phyloP scores from a whole-genome alignment of 2,329 filamentous ascomycete species.

The Emydomyces testavorans region DNA sequence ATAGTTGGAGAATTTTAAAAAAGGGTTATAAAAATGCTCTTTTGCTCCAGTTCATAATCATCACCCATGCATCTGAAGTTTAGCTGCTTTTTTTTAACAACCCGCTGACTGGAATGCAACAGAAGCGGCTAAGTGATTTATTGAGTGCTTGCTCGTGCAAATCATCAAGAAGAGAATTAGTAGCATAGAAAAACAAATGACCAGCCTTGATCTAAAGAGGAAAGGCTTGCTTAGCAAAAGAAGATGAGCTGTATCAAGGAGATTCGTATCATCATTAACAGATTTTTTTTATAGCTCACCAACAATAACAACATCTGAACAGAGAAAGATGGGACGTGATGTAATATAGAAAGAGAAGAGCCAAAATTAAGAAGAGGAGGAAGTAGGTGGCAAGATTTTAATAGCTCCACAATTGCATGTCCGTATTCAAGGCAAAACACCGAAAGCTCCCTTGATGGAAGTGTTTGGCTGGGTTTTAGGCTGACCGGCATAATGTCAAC shows the following conservation, averaged over 20 bases:
- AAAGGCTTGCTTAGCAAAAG: slow-evolving; percentile 6
- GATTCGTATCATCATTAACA: slow-evolving; percentile 11
- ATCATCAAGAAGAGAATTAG: slow-evolving; percentile 9
- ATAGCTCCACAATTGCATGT: too few species aligned
- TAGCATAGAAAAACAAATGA: slow-evolving; percentile 8
- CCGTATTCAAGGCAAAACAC: too few species aligned
- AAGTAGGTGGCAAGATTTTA: background rate
- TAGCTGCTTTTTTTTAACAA: slow-evolving; percentile 7
- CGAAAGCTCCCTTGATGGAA: too few species aligned
- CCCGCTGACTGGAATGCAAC: slow-evolving; percentile 8
- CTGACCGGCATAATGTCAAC: too few species aligned
- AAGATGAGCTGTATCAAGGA: slow-evolving; percentile 4
- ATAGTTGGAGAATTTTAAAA: background rate
- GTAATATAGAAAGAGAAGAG: background rate
- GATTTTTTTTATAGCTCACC: slow-evolving; percentile 7
- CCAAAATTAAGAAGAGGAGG: background rate
- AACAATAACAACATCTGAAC: background rate
- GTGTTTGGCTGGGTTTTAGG: too few species aligned
- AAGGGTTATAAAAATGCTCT: background rate
- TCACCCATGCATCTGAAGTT: slow-evolving; percentile 7
- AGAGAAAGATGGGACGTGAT: background rate
- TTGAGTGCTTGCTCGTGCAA: slow-evolving; percentile 5
- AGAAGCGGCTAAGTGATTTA: slow-evolving; percentile 1
- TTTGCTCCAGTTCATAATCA: slow-evolving; percentile 10
- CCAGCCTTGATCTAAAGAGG: slow-evolving; percentile 11